Conservation (phyloP, 306 rosid genomes). For the Chamaecrista fasciculata region DNA sequence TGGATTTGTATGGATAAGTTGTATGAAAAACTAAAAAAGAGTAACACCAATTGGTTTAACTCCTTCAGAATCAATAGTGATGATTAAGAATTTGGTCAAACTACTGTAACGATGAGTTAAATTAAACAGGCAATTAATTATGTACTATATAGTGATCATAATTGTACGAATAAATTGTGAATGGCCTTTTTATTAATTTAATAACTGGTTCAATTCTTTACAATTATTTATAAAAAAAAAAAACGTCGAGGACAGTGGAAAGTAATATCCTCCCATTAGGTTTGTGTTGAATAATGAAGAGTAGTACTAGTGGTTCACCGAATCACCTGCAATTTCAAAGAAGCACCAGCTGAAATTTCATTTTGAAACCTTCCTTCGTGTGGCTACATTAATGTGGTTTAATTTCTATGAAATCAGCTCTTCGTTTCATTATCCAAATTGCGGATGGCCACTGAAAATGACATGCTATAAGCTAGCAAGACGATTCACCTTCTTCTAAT, state of each 20-base stretch:
- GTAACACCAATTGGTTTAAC: too few species aligned
- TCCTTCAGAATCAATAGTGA: too few species aligned
- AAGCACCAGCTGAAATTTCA: neutral
- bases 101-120: too few species aligned
- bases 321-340: neutral
- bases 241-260: neutral
- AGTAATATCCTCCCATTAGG: neutral
- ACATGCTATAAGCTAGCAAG: neutral
- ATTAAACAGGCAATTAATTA: too few species aligned
- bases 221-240: too few species aligned
- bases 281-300: neutral
- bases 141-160: too few species aligned
- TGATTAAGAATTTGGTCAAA: too few species aligned
- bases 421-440: neutral
- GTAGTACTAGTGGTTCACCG: neutral
- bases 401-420: neutral
- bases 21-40: too few species aligned
- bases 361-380: neutral
- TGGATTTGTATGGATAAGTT: too few species aligned
- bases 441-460: neutral
- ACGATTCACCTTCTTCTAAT: neutral
- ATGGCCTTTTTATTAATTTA: too few species aligned
- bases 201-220: too few species aligned
- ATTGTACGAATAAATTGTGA: too few species aligned
- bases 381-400: neutral